A percentile compares a stretch with the other conserved stretches of the same genome.
Conservation (phyloP, 805 yeast genomes). For the Ogataea siamensis region DNA sequence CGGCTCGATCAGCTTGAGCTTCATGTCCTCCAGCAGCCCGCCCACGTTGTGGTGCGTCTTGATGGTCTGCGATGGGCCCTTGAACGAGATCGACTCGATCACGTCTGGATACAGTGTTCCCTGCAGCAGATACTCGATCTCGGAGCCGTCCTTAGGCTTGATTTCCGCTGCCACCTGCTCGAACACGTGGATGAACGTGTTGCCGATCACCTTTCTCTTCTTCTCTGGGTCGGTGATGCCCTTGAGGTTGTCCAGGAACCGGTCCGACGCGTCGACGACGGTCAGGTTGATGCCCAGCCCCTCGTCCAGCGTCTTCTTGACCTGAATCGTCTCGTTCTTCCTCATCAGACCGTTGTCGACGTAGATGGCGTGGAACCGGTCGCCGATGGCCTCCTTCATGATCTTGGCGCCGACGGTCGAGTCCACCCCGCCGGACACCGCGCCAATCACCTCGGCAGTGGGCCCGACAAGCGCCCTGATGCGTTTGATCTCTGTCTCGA, state of each 20-base stretch:
- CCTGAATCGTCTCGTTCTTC: slow-evolving; percentile 85
- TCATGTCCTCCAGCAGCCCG: slow-evolving; percentile 96
- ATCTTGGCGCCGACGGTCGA: slow-evolving; percentile 98
- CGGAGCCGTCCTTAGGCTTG: slow-evolving; percentile 84
- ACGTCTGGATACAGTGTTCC: slow-evolving; percentile 99
- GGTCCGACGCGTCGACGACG: slow-evolving; percentile 91
- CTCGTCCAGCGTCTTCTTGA: slow-evolving; percentile 83
- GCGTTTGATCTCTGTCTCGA: slow-evolving; percentile 93
- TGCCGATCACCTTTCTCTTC: slow-evolving; percentile 98
- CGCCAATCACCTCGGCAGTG: slow-evolving; percentile 98
- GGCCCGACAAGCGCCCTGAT: slow-evolving; percentile 92
- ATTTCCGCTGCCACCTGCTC: slow-evolving; percentile 94
- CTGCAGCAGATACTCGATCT: slow-evolving; percentile 89
- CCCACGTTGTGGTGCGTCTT: slow-evolving; percentile 99
- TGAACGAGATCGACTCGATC: slow-evolving; percentile 96
- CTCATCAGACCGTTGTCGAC: slow-evolving; percentile 99
- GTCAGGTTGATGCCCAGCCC: slow-evolving; percentile 94
- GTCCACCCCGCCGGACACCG: slow-evolving; percentile 99
- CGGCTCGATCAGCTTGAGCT: slow-evolving; percentile 96
- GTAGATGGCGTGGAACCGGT: slow-evolving; percentile 95
- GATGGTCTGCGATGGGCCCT: slow-evolving; percentile 99
- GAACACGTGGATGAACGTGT: slow-evolving; percentile 94
- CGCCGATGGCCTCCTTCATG: slow-evolving; percentile 98
- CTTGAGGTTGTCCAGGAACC: slow-evolving; percentile 79
- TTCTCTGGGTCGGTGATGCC: slow-evolving; percentile 98